Evolutionary conservation across 2,329 filamentous ascomycete genomes (phyloP).

Genomic region (Claviceps maximensis): DNA sequence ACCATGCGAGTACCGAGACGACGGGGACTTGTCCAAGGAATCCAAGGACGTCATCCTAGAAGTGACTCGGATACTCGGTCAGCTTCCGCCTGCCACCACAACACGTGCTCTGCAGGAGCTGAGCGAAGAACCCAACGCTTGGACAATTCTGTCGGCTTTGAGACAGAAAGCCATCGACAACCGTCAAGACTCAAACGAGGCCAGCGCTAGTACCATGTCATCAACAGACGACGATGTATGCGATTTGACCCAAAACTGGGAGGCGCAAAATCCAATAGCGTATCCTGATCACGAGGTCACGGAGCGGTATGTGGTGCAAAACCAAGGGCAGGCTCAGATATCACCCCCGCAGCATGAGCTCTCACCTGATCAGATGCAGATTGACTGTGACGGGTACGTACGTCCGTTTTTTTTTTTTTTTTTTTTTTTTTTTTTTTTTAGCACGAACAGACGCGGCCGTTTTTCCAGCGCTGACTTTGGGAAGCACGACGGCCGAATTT

Average conservation of each 20-base stretch:
- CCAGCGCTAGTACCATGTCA: background rate
- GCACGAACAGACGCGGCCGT: too few relatives aligned
- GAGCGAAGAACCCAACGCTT: constrained; percentile 11
- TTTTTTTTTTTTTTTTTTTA: too few relatives aligned
- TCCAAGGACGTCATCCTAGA: constrained; percentile 9
- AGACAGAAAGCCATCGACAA: constrained; percentile 2
- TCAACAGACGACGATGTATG: background rate
- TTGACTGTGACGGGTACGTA: too few relatives aligned
- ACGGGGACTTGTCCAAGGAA: constrained; percentile 4
- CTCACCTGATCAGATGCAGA: background rate
- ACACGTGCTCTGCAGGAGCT: constrained; percentile 11
- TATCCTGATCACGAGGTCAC: constrained; percentile 8
- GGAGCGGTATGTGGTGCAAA: background rate
- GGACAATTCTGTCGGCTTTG: constrained; percentile 11
- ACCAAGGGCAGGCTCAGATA: background rate
- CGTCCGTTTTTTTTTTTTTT: too few relatives aligned
- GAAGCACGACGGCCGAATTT: background rate
- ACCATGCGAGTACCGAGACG: constrained; percentile 11
- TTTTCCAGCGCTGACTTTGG: background rate
- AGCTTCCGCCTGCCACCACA: constrained; percentile 10
- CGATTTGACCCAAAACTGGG: constrained; percentile 12
- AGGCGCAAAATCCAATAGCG: constrained; percentile 11
- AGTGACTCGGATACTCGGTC: constrained; percentile 13
- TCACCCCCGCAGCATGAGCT: background rate
- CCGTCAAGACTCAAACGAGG: background rate